phyloP scores from a whole-genome alignment of 140 eudicot species.

The Senecio squalidus region DNA sequence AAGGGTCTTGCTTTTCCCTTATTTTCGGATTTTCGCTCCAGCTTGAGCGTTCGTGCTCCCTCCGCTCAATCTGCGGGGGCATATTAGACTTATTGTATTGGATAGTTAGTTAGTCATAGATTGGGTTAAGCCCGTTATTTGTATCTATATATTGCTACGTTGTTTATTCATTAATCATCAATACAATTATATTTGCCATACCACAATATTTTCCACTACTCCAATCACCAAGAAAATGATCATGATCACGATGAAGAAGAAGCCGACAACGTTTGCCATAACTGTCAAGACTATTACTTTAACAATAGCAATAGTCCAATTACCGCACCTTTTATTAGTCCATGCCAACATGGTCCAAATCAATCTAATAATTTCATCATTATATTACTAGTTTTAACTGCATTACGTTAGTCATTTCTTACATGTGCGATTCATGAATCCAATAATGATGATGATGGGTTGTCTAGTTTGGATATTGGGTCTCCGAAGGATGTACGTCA shows the following conservation, averaged over 20 bases:
- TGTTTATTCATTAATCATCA: too few relatives aligned
- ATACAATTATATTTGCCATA: too few relatives aligned
- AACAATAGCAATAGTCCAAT: constrained; percentile 23
- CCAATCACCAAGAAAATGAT: background rate
- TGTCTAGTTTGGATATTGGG: constrained; percentile 55
- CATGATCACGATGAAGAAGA: background rate
- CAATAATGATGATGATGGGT: constrained; percentile 37
- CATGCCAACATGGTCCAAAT: constrained; percentile 9
- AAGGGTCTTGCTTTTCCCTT: too few relatives aligned
- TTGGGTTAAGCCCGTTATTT: too few relatives aligned
- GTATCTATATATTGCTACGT: too few relatives aligned
- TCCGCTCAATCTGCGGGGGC: too few relatives aligned
- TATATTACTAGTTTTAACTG: constrained; percentile 41
- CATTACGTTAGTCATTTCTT: constrained; percentile 68
- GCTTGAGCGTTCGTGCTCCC: too few relatives aligned
- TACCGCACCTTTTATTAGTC: constrained; percentile 52
- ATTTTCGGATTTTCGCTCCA: too few relatives aligned
- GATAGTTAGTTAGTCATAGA: too few relatives aligned
- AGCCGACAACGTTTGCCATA: background rate
- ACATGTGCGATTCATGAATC: constrained; percentile 64
- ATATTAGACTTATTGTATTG: too few relatives aligned
- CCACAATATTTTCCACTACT: too few relatives aligned
- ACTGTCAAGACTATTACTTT: background rate
- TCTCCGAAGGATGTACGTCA: constrained; percentile 67
- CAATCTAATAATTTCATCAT: constrained; percentile 36